phyloP scores from a whole-genome alignment of 345 rosid species.

The Lepidium didymum region DNA sequence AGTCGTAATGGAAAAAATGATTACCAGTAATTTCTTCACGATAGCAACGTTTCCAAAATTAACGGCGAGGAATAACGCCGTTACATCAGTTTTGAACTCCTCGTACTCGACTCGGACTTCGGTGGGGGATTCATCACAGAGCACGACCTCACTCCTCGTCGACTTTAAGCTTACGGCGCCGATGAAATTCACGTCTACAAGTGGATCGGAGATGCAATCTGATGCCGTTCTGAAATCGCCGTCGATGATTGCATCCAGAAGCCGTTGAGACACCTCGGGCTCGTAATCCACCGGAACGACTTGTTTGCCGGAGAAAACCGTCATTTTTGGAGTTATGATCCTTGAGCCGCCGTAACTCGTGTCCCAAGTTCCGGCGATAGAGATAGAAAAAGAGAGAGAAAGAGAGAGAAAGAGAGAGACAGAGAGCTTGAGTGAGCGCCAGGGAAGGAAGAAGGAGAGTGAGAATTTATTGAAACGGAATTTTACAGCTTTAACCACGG shows the following conservation, averaged over 20 bases:
- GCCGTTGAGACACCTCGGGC: constrained; percentile 78
- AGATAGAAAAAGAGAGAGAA: constrained; percentile 31
- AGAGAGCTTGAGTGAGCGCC: constrained; percentile 42
- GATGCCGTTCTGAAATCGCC: constrained; percentile 57
- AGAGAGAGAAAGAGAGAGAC: constrained; percentile 37
- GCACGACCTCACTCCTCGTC: constrained; percentile 59
- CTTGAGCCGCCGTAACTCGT: neutral
- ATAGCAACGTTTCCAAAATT: constrained; percentile 70
- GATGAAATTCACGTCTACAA: constrained; percentile 77
- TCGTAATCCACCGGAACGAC: constrained; percentile 89
- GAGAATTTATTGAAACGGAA: constrained; percentile 32
- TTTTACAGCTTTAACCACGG: constrained; percentile 16
- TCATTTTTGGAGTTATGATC: constrained; percentile 35
- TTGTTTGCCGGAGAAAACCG: constrained; percentile 80
- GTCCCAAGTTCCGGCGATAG: constrained; percentile 22
- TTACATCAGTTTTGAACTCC: constrained; percentile 90
- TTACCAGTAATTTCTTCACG: constrained; percentile 80
- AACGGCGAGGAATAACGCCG: constrained; percentile 85
- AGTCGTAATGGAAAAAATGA: neutral
- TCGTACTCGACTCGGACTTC: constrained; percentile 61
- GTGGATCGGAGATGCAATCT: constrained; percentile 62
- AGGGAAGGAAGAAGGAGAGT: constrained; percentile 22
- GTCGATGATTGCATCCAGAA: constrained; percentile 61
- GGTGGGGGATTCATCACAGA: constrained; percentile 53
- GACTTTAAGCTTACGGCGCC: constrained; percentile 73